Evolutionary conservation across 805 yeast genomes (phyloP), one percentile per base, ranked within the genome.

Genomic region (Hanseniaspora nectarophila): DNA sequence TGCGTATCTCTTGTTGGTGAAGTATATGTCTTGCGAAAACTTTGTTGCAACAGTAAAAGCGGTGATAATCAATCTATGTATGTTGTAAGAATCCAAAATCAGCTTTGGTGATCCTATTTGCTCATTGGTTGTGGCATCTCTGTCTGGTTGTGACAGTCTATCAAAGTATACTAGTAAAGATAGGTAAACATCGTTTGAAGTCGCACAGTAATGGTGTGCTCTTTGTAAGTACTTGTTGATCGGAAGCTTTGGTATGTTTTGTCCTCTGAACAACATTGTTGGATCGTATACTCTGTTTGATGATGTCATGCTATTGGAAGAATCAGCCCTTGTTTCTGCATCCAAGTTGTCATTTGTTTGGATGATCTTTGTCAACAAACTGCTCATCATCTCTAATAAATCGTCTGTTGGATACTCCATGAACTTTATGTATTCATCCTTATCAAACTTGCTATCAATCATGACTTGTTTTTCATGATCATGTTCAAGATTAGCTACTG

Each of bases 41-140:
- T 92, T 92, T 35, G 95, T 84, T 26, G 95, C 86, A 24, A 92
- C 97, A 0, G 99, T 90, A 55, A 92, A 82, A 4, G 97, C 97
- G 12, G 95, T 84, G 45, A 92, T 90, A 47, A 92, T 85, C 57
- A 92, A 73, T 56, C 99, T 75, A 68, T 92, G 99, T 56, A 92
- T 88, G 65, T 92, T 92, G 67, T 84, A 90, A 54, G 95, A 83
- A 67, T 92, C 97, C 89, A 92, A 86, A 9, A 90, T 95, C 65
- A 92, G 89, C 55, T 86, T 67, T 64, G 84, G 90, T 21, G 35
- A 29, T 24, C 37, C 42, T 9, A 15, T 28, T 16, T 56, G 60
- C 57, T 65, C 60, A 56, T 85, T 75, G 61, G 85, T 85, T 18
- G 95, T 92, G 16, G 28, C 8, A 9, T 18, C 39, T 6, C 10